Base-by-base conservation (phyloP, 2,329 filamentous ascomycete genomes). In the Chaetomium strumarium region DNA sequence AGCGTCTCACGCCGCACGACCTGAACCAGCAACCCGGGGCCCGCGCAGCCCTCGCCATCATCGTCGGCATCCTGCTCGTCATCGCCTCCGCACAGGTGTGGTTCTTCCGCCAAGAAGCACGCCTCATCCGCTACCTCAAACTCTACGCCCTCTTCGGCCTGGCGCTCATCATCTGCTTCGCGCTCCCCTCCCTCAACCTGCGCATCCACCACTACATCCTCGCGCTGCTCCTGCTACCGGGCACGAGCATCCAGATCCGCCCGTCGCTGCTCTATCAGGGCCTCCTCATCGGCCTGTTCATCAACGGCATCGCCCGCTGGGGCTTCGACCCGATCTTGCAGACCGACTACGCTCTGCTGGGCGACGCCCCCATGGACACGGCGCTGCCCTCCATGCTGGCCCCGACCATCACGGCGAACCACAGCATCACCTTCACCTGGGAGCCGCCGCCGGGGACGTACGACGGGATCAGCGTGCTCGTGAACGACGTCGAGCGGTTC, bases 191-290 rank as follows among this genome's bases (percentile, higher is more conserved):
- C 8, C 81, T 96, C 47, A 86, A 84, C 56, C 77, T 99, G 46
- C 84, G 93, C 33, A 90, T 99, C 52, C 93, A 99, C 66, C 93
- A 99, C 68, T 99, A 97, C 66, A 88, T 97, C 58, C 76, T 97
- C 5, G 90, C 85, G 1, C 79, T 99, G 13, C 75, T 97, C 0
- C 78, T 99, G 0, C 79, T 97, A 5, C 90, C 91, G 0, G 93
- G 91, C 0, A 97, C 93, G 0, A 84, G 83, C 49, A 83, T 97
- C 68, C 91, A 96, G 60, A 97, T 88, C 6, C 81, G 93, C 0
- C 87, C 89, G 0, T 85, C 85, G 0, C 75, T 97, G 9, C 68
- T 96, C 2, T 97, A 93, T 64, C 92, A 97, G 68, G 93, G 93
- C 11, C 74, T 99, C 1, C 75, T 99, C 0, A 73, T 97, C 8